Evolutionary conservation across 164 flowering plant species (phyloP).

Genomic region (Vitis vinifera): ASM3070453v1 NC_081811.1:5135501-5136000

Average conservation of each 20-base stretch:
- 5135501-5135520: neutral
- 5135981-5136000: no score
- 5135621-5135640: no score
- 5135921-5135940: neutral
- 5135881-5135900: slow-evolving; percentile 8
- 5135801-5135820: neutral
- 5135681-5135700: no score
- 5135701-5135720: no score
- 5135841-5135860: neutral
- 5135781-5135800: slow-evolving; percentile 19
- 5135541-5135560: neutral
- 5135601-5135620: no score
- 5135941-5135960: neutral
- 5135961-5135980: no score
- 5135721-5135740: no score
- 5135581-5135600: slow-evolving; percentile 1
- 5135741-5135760: neutral
- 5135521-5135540: no score
- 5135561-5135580: slow-evolving; percentile 2
- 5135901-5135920: slow-evolving; percentile 7
- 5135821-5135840: slow-evolving; percentile 2
- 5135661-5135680: no score
- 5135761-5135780: slow-evolving; percentile 22
- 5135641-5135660: no score
- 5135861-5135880: slow-evolving; percentile 6